phyloP scores from a whole-genome alignment of 139 green algal genomes.

The Pseudopediastrum boryanum region DNA sequence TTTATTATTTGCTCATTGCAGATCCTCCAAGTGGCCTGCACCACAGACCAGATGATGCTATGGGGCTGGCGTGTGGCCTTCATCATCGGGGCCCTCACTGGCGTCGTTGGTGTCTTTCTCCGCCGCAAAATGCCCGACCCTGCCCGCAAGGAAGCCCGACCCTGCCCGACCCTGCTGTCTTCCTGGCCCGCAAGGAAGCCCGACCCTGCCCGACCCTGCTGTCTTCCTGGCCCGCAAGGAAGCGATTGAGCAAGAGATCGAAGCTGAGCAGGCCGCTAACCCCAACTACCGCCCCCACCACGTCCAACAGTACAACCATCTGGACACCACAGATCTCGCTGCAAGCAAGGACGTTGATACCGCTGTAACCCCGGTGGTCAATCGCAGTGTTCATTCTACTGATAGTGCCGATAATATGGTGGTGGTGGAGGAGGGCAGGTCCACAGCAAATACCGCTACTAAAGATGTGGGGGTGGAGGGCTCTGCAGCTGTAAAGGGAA shows the following conservation, averaged over 20 bases:
- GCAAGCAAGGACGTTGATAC: no score
- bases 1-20: not conserved
- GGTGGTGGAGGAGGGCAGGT: no score
- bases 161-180: not conserved
- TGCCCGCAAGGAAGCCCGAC: not conserved
- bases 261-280: no score
- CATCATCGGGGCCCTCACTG: not conserved
- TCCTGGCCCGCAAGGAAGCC: not conserved
- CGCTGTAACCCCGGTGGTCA: no score
- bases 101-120: slow-evolving; percentile 7
- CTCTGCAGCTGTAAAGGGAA: no score
- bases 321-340: no score
- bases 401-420: no score
- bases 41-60: not conserved
- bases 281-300: no score
- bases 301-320: no score
- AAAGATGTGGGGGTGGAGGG: no score
- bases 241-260: slow-evolving; percentile 4
- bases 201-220: not conserved
- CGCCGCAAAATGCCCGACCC: slow-evolving; percentile 1
- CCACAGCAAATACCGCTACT: no score
- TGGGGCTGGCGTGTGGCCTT: slow-evolving; percentile 4
- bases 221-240: slow-evolving; percentile 19
- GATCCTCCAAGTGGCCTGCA: not conserved
- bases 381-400: no score